These are phyloP conservation scores for Candida schatavii DNA, from an alignment of 805 yeast species.

Conservation along the genomic window DNA sequence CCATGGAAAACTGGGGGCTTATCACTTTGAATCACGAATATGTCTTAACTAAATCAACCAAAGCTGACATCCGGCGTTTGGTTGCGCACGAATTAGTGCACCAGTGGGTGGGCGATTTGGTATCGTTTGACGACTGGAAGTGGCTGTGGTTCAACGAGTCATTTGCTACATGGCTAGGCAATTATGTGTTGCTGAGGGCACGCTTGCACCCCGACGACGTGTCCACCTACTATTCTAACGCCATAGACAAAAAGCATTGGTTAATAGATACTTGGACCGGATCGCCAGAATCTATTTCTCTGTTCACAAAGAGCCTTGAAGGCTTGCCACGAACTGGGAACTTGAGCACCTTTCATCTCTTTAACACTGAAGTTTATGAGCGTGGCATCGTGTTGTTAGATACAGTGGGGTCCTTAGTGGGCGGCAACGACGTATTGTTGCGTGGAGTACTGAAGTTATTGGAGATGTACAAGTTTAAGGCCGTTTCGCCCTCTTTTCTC, in stretches of 20 bases:
- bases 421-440: conserved; percentile 22
- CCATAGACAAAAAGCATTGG: conserved; percentile 7
- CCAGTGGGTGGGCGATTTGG: conserved; percentile 74
- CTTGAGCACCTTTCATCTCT: conserved; percentile 40
- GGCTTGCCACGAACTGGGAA: background rate
- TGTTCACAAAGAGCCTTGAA: background rate
- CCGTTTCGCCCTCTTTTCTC: conserved; percentile 49
- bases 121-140: conserved; percentile 67
- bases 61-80: conserved; percentile 47
- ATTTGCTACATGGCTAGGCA: conserved; percentile 73
- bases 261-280: conserved; percentile 3
- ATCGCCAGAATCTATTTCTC: background rate
- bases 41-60: conserved; percentile 21
- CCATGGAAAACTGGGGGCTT: conserved; percentile 78
- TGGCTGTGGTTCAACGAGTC: conserved; percentile 74
- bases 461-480: conserved; percentile 26
- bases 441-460: conserved; percentile 39
- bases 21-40: conserved; percentile 58
- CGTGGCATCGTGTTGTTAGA: conserved; percentile 57
- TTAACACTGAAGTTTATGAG: conserved; percentile 50
- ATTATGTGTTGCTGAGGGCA: conserved; percentile 33
- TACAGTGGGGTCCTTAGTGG: conserved; percentile 48
- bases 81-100: conserved; percentile 73
- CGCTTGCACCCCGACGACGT: conserved; percentile 14
- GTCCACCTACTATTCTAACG: conserved; percentile 5